Evolutionary conservation across 768 basidiomycete genomes (phyloP).

Genomic region (Tricholoma flavovirens): DNA sequence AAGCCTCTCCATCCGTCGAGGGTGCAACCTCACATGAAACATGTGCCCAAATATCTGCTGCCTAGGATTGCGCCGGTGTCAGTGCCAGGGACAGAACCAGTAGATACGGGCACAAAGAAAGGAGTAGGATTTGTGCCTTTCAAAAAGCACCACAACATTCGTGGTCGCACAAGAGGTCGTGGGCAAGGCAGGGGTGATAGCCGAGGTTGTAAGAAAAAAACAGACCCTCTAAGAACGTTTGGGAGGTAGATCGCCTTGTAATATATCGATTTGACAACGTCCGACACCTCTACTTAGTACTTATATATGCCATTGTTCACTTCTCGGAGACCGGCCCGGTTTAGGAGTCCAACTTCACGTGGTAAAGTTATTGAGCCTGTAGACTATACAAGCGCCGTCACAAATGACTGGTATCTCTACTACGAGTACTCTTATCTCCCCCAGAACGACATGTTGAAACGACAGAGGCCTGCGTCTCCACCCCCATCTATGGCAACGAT

Average conservation of each 20-base stretch:
- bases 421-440: not conserved
- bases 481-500: constrained; percentile 26
- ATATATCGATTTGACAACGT: not conserved
- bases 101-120: constrained; percentile 23
- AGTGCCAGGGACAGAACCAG: constrained; percentile 36
- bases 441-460: constrained; percentile 42
- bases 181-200: constrained; percentile 47
- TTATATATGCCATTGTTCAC: not conserved
- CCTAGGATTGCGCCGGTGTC: constrained; percentile 69
- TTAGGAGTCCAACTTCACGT: not conserved
- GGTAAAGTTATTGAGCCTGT: not conserved
- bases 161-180: constrained; percentile 51
- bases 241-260: constrained; percentile 24
- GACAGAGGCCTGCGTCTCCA: constrained; percentile 44
- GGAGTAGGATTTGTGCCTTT: constrained; percentile 67
- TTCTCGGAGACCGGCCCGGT: not conserved
- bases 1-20: constrained; percentile 88
- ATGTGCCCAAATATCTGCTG: constrained; percentile 88
- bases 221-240: constrained; percentile 81
- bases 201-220: constrained; percentile 64
- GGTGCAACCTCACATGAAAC: constrained; percentile 92
- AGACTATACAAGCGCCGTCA: not conserved
- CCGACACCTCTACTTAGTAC: too few species aligned
- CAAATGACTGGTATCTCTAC: not conserved
- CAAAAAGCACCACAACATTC: constrained; percentile 42